Base-by-base conservation (phyloP, 2,329 filamentous ascomycete species). In the Arthrinium phaeospermum region DNA sequence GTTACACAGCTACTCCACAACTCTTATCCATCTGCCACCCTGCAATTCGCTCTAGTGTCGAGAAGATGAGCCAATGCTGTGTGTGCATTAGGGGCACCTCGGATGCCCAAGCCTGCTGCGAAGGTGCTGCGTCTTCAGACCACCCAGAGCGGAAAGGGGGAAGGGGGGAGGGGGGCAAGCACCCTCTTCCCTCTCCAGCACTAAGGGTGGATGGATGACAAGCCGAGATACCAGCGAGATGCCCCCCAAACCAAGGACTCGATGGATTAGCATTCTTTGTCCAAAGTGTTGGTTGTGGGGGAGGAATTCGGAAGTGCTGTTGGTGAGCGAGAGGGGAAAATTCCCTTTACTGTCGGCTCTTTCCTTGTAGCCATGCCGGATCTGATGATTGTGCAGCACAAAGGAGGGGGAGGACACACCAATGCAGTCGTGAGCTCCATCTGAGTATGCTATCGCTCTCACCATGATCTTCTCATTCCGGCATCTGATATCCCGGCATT, bases 1-100 rank as follows among this genome's bases (percentile, higher is more conserved):
- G 45, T 47, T 19, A 47, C 67, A 47, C 67, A 27, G 45, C 45
- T 47, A 47, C 67, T 68, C 41, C 41, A 68, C 45, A 68, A 8
- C 67, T 19, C 45, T 37, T 45, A 19, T 46, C 67, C 41, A 68
- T 47, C n/a, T 47, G 67, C 47, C 67, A 68, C 67, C n/a, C n/a
- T 68, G 67, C n/a, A 68, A 47, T 47, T 27, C 67, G 67, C 67
- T 47, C 41, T 37, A 5, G 41, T 30, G 44, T 34, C 34, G 34
- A 64, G 34, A n/a, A n/a, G 57, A 24, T 10, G 57, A 41, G 57
- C 34, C 57, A 34, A 41, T 24, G 34, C 19, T 64, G 34, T 64
- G 30, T 41, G 57, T 64, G 57, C 34, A 22, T 22, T 64, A 12
- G 34, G 34, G 30, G 34, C 30, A n/a, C 34, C 16, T 22, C n/a